Evolutionary conservation across 2,329 filamentous ascomycete genomes (phyloP), one percentile per base, ranked within the genome.

Genomic region (Exophiala xenobiotica): DNA sequence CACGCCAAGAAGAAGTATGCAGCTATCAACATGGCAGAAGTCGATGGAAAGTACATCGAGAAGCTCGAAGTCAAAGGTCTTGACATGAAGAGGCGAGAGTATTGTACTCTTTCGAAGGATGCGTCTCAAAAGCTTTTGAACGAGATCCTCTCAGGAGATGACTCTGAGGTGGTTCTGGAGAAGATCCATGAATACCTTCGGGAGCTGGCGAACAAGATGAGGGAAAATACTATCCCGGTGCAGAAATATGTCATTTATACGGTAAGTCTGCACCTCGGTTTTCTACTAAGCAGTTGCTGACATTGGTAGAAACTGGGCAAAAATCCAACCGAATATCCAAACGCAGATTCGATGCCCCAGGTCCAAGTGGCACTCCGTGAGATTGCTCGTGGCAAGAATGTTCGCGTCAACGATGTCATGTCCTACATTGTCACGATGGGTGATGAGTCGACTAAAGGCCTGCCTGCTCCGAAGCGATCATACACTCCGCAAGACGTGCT

Each of bases 1-100:
- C 93, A 97, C 66, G 92, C 93, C 23, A 99, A 99, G 80, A 99
- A 99, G 78, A 99, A 99, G 77, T 99, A 99, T 70, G 93, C 93
- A 6, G 93, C 93, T 33, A 88, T 99, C 70, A 97, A 95, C 68
- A 83, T 97, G 68, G 83, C 93, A 5, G 88, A 96, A 64, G 79
- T 88, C 18, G 87, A 95, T 63, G 91, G 90, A 62, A 95, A 92
- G 68, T 95, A 86, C 65, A 78, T 92, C 38, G 92, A 97, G 68
- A 92, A 95, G 73, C 87, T 99, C 71, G 93, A 99, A 69, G 88
- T 99, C 66, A 99, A 99, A 73, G 93, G 93, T 75, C 80, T 99
- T 41, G 93, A 99, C 66, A 99, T 99, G 93, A 90, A 87, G 73
- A 84, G 93, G 64, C 86, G 95, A 77, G 93, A 99, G 73, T 99